These are phyloP conservation scores for Zopfochytrium polystomum DNA, from an alignment of 371 early-diverging fungal genomes.

Conservation along the genomic window DNA sequence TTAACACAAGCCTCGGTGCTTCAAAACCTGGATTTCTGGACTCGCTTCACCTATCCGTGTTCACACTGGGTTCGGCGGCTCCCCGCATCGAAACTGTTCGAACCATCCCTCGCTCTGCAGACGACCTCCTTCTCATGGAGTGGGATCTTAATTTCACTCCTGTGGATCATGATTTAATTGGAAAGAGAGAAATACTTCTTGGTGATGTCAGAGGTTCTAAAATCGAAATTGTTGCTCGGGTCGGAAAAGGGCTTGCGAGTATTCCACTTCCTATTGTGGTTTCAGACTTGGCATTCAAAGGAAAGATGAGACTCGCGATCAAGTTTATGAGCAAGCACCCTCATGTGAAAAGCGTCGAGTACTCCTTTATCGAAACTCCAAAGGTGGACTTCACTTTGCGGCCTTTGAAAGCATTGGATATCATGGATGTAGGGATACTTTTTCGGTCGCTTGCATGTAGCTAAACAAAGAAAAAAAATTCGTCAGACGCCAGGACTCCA, in stretches of 20 bases:
- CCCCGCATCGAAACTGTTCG: slow-evolving; percentile 86
- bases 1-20: slow-evolving; percentile 71
- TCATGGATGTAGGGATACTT: slow-evolving; percentile 68
- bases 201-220: slow-evolving; percentile 67
- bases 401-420: slow-evolving; percentile 79
- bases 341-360: slow-evolving; percentile 79
- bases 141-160: slow-evolving; percentile 83
- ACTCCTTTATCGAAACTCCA: slow-evolving; percentile 88
- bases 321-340: slow-evolving; percentile 83
- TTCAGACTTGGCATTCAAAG: slow-evolving; percentile 87
- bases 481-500: background rate
- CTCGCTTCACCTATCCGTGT: slow-evolving; percentile 83
- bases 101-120: slow-evolving; percentile 68
- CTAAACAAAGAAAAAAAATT: too few relatives aligned
- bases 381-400: slow-evolving; percentile 88
- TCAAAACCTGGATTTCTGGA: slow-evolving; percentile 35
- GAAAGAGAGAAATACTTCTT: slow-evolving; percentile 21
- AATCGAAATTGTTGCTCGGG: slow-evolving; percentile 84
- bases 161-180: slow-evolving; percentile 68
- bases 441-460: too few relatives aligned
- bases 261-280: slow-evolving; percentile 89
- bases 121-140: slow-evolving; percentile 88
- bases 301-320: slow-evolving; percentile 74
- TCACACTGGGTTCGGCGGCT: slow-evolving; percentile 95
- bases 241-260: slow-evolving; percentile 58